Base-by-base conservation (phyloP, 768 basidiomycete species). In the Calocybe cyanea region DNA sequence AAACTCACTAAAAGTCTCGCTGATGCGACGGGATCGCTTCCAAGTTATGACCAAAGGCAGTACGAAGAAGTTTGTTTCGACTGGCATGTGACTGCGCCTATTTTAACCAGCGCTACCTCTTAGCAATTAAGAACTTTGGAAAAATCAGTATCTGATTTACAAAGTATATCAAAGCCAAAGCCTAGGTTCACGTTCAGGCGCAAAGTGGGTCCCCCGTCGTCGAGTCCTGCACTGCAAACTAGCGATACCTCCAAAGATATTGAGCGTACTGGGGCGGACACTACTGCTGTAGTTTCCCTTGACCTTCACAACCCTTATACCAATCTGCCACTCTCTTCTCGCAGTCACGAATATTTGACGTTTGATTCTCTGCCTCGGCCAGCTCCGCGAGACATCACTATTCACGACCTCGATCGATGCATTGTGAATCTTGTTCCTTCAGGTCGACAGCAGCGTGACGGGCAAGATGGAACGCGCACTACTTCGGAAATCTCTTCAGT, bases 111-210 rank as follows among this genome's bases (percentile, higher is more conserved):
- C 2, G 24, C 10, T 34, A 31, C 5, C 41, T 43, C 41, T 20
- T 55, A 92, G 89, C 83, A 83, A 77, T 61, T 91, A 45, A 81
- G 78, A 57, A 62, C 62, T 4, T 60, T 90, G 8, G 87, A 88
- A 60, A 68, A 66, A 43, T 59, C 66, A 8, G 50, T 88, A 2
- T 76, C 84, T 45, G 65, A 67, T 1, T 61, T 85, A 6, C 72
- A 81, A 15, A 58, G 66, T 3, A 59, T 70, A 5, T 62, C 69
- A 2, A 56, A 63, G 8, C 69, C 76, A 2, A 81, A 80, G 56
- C 56, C 80, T 1, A 87, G 79, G 49, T 94, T 92, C 45, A 50
- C 68, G 1, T 74, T 92, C 71, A 88, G 81, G 48, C 67, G 74
- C 18, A 73, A 69, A 45, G 33, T 56, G 2, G 54, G 52, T 14